These are phyloP conservation scores for Dendryphion nanum DNA, from an alignment of 2,329 filamentous ascomycete genomes.

Conservation along the genomic window DNA sequence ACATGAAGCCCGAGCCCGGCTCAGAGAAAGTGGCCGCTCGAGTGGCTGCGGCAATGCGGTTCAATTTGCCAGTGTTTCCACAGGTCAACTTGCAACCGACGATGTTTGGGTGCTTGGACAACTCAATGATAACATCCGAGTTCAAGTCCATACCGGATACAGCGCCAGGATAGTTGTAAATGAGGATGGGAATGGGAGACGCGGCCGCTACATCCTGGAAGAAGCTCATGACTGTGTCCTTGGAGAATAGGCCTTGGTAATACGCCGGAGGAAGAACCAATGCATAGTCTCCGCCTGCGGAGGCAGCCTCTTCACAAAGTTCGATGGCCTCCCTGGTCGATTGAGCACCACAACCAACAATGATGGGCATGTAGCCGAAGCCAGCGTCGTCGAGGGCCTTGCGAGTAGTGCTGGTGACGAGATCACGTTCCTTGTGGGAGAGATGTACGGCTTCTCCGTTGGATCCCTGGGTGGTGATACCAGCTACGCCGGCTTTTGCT, in stretches of 20 bases:
- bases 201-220: constrained; percentile 64
- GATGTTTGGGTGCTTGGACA: constrained; percentile 64
- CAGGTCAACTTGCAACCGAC: constrained; percentile 69
- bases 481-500: constrained; percentile 69
- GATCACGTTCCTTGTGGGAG: constrained; percentile 65
- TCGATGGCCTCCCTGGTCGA: constrained; percentile 71
- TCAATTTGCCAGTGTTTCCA: constrained; percentile 68
- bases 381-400: constrained; percentile 66
- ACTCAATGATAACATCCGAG: constrained; percentile 60
- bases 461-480: constrained; percentile 74
- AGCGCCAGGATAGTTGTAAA: constrained; percentile 69
- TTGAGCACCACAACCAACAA: constrained; percentile 73
- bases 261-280: constrained; percentile 75
- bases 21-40: constrained; percentile 35
- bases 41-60: constrained; percentile 58
- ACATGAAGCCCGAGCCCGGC: constrained; percentile 59
- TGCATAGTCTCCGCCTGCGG: constrained; percentile 71
- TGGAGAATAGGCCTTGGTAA: constrained; percentile 66
- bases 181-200: constrained; percentile 64
- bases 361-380: constrained; percentile 65
- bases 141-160: constrained; percentile 63
- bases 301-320: constrained; percentile 66
- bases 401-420: constrained; percentile 68
- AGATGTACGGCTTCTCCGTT: constrained; percentile 83
- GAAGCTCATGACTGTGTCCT: constrained; percentile 59